A percentile compares a stretch with the other conserved stretches of the same genome.
Evolutionary conservation across 2,329 filamentous ascomycete genomes (phyloP).

Genomic region (Aspergillus sergii): DNA sequence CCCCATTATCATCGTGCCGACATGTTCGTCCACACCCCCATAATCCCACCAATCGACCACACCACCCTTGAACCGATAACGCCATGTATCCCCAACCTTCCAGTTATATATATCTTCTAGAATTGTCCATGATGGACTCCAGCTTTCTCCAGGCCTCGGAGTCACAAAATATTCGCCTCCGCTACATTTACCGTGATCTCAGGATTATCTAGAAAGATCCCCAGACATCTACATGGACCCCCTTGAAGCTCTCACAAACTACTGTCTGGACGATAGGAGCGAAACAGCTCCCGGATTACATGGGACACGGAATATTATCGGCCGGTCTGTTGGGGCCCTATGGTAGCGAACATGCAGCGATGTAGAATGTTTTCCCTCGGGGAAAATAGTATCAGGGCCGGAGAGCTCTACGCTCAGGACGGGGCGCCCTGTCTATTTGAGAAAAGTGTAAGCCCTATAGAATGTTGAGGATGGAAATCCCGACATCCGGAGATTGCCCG

Average conservation of each 20-base stretch:
- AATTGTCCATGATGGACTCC: not conserved
- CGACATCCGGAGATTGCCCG: not conserved
- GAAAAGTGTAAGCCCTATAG: not conserved
- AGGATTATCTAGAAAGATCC: not conserved
- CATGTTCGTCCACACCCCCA: not conserved
- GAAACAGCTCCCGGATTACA: not conserved
- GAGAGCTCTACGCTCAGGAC: not conserved
- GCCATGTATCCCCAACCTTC: not conserved
- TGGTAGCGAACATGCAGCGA: not conserved
- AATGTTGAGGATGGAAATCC: not conserved
- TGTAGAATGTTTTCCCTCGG: not conserved
- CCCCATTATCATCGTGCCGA: not conserved
- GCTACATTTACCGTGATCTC: not conserved
- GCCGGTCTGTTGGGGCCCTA: not conserved
- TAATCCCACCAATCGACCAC: conserved; percentile 4
- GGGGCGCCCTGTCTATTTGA: not conserved
- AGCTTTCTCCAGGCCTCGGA: not conserved
- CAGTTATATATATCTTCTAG: not conserved
- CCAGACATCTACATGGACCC: not conserved
- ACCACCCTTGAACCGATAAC: not conserved
- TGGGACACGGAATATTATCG: not conserved
- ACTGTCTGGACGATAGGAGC: not conserved
- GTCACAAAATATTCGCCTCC: not conserved
- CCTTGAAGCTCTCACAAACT: not conserved
- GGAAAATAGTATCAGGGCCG: not conserved